Conservation (phyloP, 306 rosid genomes). For the Elaeagnus macrophylla region DNA sequence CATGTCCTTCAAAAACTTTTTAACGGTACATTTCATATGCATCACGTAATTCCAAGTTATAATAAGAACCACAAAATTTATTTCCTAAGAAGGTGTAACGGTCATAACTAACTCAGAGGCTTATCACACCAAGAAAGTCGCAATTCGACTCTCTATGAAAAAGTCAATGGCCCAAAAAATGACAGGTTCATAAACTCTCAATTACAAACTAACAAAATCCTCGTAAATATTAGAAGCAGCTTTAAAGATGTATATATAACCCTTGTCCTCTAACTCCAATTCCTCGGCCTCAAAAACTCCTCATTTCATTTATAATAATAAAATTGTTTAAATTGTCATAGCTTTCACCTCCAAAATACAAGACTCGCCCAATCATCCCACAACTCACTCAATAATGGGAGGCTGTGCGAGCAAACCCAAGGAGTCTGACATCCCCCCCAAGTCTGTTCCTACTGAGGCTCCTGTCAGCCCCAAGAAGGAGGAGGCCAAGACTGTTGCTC, state of each 20-base stretch:
- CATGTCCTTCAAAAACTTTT: too few species aligned
- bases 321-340: not conserved
- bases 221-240: conserved; percentile 23
- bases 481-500: conserved; percentile 23
- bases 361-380: conserved; percentile 13
- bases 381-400: conserved; percentile 42
- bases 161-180: conserved; percentile 5
- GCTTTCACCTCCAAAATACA: conserved; percentile 7
- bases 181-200: conserved; percentile 5
- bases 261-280: not conserved
- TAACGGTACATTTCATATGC: too few species aligned
- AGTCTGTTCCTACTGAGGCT: conserved; percentile 27
- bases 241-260: conserved; percentile 11
- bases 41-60: not conserved
- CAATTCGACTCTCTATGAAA: conserved; percentile 11
- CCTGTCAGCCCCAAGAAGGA: conserved; percentile 23
- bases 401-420: conserved; percentile 79
- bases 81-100: conserved; percentile 1
- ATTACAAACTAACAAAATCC: conserved; percentile 2
- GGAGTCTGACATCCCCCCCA: conserved; percentile 21
- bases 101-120: conserved; percentile 13
- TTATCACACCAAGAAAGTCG: not conserved
- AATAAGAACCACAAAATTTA: not conserved
- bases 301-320: not conserved
- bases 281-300: conserved; percentile 24